Evolutionary conservation across 352 stramenopile species (phyloP), one percentile per base, ranked within the genome.

Genomic region (Phytophthora citrophthora): DNA sequence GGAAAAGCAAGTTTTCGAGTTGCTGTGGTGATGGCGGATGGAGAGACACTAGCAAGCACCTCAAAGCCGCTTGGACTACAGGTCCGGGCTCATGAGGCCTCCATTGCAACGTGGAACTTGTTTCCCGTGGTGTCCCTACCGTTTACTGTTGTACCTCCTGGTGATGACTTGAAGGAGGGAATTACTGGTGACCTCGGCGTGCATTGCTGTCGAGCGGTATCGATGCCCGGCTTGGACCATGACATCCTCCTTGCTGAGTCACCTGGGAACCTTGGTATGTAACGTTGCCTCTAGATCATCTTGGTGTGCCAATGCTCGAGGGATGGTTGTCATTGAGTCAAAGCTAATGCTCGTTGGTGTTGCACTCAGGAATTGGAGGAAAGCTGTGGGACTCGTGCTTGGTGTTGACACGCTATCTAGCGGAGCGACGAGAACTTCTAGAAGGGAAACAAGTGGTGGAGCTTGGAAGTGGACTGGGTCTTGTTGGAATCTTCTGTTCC

Each of bases 301-400:
- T 40, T 45, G 13, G n/a, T 18, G 11, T 23, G 2, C 26, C 12
- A 45, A 45, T 24, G 16, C 16, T 51, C 16, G 4, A 15, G 10
- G 16, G 29, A 20, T 52, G 16, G 27, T 24, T 43, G 23, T 63
- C 44, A 50, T 26, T 39, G 32, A 12, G 2, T 5, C 9, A 27
- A 46, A 26, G 23, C 60, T 70, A 62, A 66, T 51, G 31, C 18
- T 61, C 9, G 7, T 45, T 53, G 45, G 29, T 41, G 11, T 40
- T 65, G 7, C 29, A 6, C n/a, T 40, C 50, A 88, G 79, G 85
- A 20, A 94, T 94, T 54, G 85, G 79, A 38, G 85, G 85, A n/a
- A 94, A 94, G 56, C 58, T 94, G 13, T 94, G 86, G 86, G 86
- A 94, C 65, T 93, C 83, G 49, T 89, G 83, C 20, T 70, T 94